Evolutionary conservation across 176 grass and related monocot species (phyloP), one percentile per base, ranked within the genome.

Genomic region (Eragrostis curvula): DNA sequence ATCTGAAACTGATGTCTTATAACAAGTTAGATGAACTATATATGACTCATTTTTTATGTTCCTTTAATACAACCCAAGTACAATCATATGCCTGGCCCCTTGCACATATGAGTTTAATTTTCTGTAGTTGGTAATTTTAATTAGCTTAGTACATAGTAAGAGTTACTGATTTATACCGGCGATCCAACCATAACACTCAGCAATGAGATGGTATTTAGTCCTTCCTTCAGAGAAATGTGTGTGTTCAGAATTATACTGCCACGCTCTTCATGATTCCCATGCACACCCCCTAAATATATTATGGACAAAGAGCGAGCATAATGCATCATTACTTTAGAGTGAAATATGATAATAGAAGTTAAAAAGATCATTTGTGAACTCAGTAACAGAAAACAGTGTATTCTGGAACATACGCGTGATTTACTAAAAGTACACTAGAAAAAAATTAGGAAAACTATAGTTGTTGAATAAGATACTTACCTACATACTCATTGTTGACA

Each of bases 131-230:
- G 7, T 23, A 20, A 8, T 52, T 66, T 7, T 51, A 50, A 59
- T 42, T 18, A 49, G 62, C 27, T 43, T 21, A 77, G 9, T 39
- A 46, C 12, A 16, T 18, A 17, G 29, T 66, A 28, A 7, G 20
- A 75, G 20, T 58, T 42, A 7, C 61, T 63, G 45, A 82, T 90
- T 75, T 83, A 81, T 89, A 98, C 96, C 82, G 90, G 92, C n/a
- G 93, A 89, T 83, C 96, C 96, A 27, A 98, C 92, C 96, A 98
- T 95, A 68, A 83, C 92, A 76, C 88, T 98, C 46, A 98, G 73
- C 79, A 98, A 90, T 66, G 92, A 86, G 76, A 98, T 95, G 78
- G 45, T 87, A 47, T 98, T 98, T 40, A 85, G 63, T 46, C 90
- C 92, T 85, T 89, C 42, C 17, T 59, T 84, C 8, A 92, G 72